A percentile compares a stretch with the other conserved stretches of the same genome.
Evolutionary conservation across 306 rosid species (phyloP).

Genomic region (Corylus heterophylla): DNA sequence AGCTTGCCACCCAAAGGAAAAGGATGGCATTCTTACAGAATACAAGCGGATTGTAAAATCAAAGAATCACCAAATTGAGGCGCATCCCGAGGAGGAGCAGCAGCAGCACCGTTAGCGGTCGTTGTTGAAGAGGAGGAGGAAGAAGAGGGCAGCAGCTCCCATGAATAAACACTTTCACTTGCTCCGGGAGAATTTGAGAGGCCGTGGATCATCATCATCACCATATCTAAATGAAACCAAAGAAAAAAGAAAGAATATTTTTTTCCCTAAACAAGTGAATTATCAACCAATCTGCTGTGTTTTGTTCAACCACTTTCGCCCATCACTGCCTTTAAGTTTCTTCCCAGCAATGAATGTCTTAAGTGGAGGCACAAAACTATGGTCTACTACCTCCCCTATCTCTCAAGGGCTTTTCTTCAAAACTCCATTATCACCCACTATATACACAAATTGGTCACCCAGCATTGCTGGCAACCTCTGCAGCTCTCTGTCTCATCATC

Average conservation of each 20-base stretch:
- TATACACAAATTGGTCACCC: constrained; percentile 51
- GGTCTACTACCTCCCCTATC: constrained; percentile 22
- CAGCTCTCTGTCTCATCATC: constrained; percentile 99
- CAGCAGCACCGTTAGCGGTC: constrained; percentile 40
- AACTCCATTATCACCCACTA: constrained; percentile 26
- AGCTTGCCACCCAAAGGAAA: constrained; percentile 35
- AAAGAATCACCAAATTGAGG: constrained; percentile 56
- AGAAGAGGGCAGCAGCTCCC: constrained; percentile 36
- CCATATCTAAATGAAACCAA: background rate
- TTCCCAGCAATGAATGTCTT: constrained; percentile 29
- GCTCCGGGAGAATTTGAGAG: constrained; percentile 19
- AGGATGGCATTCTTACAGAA: constrained; percentile 41
- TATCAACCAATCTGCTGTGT: constrained; percentile 42
- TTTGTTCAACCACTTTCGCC: constrained; percentile 28
- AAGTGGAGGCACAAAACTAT: constrained; percentile 33
- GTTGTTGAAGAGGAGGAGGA: constrained; percentile 27
- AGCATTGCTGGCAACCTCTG: constrained; percentile 78
- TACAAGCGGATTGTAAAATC: constrained; percentile 45
- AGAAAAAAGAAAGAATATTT: constrained; percentile 25
- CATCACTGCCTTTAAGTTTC: constrained; percentile 7
- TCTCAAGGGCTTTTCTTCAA: constrained; percentile 30
- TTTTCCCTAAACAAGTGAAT: constrained; percentile 28
- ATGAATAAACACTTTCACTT: constrained; percentile 28
- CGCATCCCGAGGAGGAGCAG: too few relatives aligned
- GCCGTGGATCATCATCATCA: constrained; percentile 3